These are phyloP conservation scores for Acer yangbiense DNA, from an alignment of 345 rosid genomes.

Conservation along the genomic window DNA sequence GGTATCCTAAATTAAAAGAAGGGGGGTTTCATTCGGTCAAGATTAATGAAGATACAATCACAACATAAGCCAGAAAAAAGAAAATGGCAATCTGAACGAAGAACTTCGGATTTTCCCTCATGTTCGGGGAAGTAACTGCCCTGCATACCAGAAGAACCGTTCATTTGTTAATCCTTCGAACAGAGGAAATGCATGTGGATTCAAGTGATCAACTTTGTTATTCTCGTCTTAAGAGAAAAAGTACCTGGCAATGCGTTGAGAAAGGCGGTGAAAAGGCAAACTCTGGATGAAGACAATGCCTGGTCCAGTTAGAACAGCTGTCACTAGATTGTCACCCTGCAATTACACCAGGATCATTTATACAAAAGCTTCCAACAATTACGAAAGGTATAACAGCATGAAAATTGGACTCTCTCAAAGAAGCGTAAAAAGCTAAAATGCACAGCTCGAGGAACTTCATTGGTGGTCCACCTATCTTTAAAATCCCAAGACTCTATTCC, in stretches of 20 bases:
- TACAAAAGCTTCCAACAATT: background rate
- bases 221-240: slow-evolving; percentile 4
- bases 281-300: slow-evolving; percentile 99
- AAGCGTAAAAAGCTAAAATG: background rate
- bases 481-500: background rate
- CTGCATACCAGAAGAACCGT: slow-evolving; percentile 43
- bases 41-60: slow-evolving; percentile 91
- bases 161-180: background rate
- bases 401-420: background rate
- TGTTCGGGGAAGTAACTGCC: slow-evolving; percentile 97
- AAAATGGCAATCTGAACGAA: slow-evolving; percentile 84
- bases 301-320: slow-evolving; percentile 88
- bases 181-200: background rate
- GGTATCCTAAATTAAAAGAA: background rate
- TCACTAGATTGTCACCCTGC: slow-evolving; percentile 90
- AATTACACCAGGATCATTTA: slow-evolving; percentile 18
- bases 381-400: background rate
- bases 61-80: slow-evolving; percentile 88
- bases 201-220: background rate
- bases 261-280: slow-evolving; percentile 84
- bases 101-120: slow-evolving; percentile 97
- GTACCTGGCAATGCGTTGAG: slow-evolving; percentile 93
- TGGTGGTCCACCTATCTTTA: background rate
- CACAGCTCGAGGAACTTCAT: background rate
- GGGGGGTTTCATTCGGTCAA: slow-evolving; percentile 70